These are phyloP conservation scores for Penicillium sp. DNA, from an alignment of 2,329 filamentous ascomycete genomes.

Conservation along the genomic window DNA sequence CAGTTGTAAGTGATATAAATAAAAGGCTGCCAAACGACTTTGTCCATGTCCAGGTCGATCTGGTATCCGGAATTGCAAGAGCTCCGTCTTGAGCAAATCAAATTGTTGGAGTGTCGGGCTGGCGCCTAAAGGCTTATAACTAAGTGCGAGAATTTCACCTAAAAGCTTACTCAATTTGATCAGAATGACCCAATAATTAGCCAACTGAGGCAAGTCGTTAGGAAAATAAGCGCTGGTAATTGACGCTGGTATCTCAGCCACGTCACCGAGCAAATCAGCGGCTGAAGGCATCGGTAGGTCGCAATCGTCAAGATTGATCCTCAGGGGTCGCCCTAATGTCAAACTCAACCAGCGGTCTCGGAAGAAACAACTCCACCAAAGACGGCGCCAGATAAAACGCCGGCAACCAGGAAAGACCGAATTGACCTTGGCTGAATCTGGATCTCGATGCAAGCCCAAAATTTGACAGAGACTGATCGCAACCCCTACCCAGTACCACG, in stretches of 20 bases:
- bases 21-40: constrained; percentile 19
- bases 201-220: constrained; percentile 21
- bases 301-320: constrained; percentile 41
- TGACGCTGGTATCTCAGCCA: constrained; percentile 9
- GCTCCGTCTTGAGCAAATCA: constrained; percentile 13
- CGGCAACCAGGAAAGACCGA: constrained; percentile 18
- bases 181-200: constrained; percentile 28
- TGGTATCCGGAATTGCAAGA: constrained; percentile 13
- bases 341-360: constrained; percentile 46
- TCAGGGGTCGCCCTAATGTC: constrained; percentile 41
- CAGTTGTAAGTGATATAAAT: constrained; percentile 29
- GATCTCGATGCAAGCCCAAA: constrained; percentile 43
- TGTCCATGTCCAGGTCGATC: constrained; percentile 1
- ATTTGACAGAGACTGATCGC: constrained; percentile 48
- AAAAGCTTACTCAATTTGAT: constrained; percentile 28
- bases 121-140: constrained; percentile 24
- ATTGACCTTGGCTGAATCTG: background rate
- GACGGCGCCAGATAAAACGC: constrained; percentile 36
- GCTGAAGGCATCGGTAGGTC: constrained; percentile 33
- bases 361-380: constrained; percentile 46
- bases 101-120: constrained; percentile 21
- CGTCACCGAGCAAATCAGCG: constrained; percentile 30
- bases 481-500: constrained; percentile 50
- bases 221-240: constrained; percentile 21
- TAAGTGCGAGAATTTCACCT: constrained; percentile 26